These are phyloP conservation scores for Stephanodiscus triporus DNA, from an alignment of 108 stramenopile genomes.

Conservation along the genomic window DNA sequence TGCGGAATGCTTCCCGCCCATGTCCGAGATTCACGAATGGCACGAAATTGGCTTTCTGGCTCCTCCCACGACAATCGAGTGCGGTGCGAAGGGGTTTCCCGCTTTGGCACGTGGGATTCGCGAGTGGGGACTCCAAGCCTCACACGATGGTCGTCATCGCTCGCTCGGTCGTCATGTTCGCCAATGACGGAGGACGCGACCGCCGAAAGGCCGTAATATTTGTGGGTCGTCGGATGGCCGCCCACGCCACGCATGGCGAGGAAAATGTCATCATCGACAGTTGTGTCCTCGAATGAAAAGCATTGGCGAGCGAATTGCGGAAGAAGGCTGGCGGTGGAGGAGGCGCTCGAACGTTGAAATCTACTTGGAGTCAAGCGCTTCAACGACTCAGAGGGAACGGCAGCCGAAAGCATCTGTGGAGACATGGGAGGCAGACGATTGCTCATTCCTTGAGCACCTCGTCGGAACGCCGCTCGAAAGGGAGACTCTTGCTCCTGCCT, in stretches of 20 bases:
- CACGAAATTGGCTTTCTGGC: conserved; percentile 11
- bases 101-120: neutral
- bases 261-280: conserved; percentile 34
- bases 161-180: neutral
- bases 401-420: conserved; percentile 8
- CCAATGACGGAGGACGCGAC: conserved; percentile 34
- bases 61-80: conserved; percentile 2
- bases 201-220: conserved; percentile 42
- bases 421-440: conserved; percentile 21
- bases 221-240: neutral
- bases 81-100: neutral
- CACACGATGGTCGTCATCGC: neutral
- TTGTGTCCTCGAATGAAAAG: conserved; percentile 52
- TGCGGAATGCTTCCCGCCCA: conserved; percentile 9
- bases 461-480: conserved; percentile 38
- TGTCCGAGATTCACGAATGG: conserved; percentile 21
- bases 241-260: conserved; percentile 7
- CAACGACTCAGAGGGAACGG: neutral
- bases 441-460: conserved; percentile 17
- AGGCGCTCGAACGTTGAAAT: neutral
- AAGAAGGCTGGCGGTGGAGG: conserved; percentile 23
- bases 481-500: conserved; percentile 33
- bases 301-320: conserved; percentile 45
- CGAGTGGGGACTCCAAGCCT: neutral
- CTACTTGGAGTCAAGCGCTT: conserved; percentile 16